These are phyloP conservation scores for Blastomyces silverae DNA, from an alignment of 2,329 filamentous ascomycete species.

Conservation along the genomic window DNA sequence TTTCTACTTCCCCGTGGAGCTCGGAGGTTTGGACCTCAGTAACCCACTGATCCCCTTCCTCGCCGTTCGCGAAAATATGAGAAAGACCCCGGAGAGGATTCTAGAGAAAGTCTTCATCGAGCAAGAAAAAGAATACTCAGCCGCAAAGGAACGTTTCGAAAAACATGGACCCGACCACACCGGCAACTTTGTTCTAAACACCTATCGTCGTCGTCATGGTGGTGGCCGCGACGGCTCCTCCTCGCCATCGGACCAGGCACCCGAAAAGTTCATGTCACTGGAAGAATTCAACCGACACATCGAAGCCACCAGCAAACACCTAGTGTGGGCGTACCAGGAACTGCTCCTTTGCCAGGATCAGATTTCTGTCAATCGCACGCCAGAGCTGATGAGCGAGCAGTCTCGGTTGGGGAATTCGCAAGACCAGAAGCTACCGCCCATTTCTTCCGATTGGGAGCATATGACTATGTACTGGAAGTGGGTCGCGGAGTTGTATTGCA, in stretches of 20 bases:
- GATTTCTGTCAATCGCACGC: slow-evolving; percentile 27
- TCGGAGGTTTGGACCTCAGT: slow-evolving; percentile 46
- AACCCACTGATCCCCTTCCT: slow-evolving; percentile 48
- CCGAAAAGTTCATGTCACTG: slow-evolving; percentile 32
- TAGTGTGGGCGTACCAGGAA: slow-evolving; percentile 30
- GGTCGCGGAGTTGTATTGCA: slow-evolving; percentile 38
- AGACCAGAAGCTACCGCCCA: slow-evolving; percentile 13
- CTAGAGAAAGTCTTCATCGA: slow-evolving; percentile 33
- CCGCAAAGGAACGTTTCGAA: slow-evolving; percentile 31
- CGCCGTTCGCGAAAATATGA: slow-evolving; percentile 42
- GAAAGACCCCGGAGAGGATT: slow-evolving; percentile 31
- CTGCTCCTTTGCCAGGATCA: slow-evolving; percentile 33
- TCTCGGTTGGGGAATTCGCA: slow-evolving; percentile 17
- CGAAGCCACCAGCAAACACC: slow-evolving; percentile 30
- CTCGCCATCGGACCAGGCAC: not conserved
- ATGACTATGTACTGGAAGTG: slow-evolving; percentile 43
- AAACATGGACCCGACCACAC: slow-evolving; percentile 23
- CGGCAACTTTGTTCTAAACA: slow-evolving; percentile 6
- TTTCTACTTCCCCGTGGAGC: slow-evolving; percentile 48
- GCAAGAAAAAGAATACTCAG: slow-evolving; percentile 52
- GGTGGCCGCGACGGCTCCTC: slow-evolving; percentile 3
- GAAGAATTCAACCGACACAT: slow-evolving; percentile 36
- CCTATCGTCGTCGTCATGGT: slow-evolving; percentile 6
- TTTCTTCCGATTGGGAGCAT: slow-evolving; percentile 26
- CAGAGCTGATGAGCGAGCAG: slow-evolving; percentile 27